Percentiles rank a stretch among this genome's conserved stretches.
phyloP scores from a whole-genome alignment of 1,139 yeast genomes.

The Hyphopichia khmerensis region DNA sequence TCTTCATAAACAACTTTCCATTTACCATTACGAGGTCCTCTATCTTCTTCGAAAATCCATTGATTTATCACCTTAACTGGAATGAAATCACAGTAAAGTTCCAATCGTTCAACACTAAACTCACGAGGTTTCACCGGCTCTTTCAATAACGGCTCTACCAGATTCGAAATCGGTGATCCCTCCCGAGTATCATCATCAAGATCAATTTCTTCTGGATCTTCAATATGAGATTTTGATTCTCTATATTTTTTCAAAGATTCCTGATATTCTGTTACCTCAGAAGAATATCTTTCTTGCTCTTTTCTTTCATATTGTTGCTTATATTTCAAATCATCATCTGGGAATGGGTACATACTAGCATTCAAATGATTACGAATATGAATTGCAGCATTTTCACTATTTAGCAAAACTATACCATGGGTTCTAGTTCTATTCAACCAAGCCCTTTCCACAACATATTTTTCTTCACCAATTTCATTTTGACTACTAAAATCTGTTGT shows the following conservation, averaged over 20 bases:
- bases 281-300: slow-evolving; percentile 18
- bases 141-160: not conserved
- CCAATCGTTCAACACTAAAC: slow-evolving; percentile 20
- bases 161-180: not conserved
- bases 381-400: slow-evolving; percentile 39
- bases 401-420: slow-evolving; percentile 42
- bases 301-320: slow-evolving; percentile 20
- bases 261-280: slow-evolving; percentile 18
- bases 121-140: slow-evolving; percentile 9
- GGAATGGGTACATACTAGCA: slow-evolving; percentile 31
- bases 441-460: slow-evolving; percentile 36
- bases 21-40: slow-evolving; percentile 43
- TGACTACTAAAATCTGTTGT: slow-evolving; percentile 9
- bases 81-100: slow-evolving; percentile 40
- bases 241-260: slow-evolving; percentile 10
- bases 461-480: slow-evolving; percentile 15
- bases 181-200: not conserved
- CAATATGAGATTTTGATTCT: slow-evolving; percentile 3
- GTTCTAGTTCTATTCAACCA: slow-evolving; percentile 44
- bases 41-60: slow-evolving; percentile 49
- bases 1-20: slow-evolving; percentile 41
- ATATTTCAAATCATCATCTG: slow-evolving; percentile 22
- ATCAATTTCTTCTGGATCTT: slow-evolving; percentile 1
- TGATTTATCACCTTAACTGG: slow-evolving; percentile 46
- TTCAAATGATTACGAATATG: slow-evolving; percentile 31